Conservation (phyloP, 495 filamentous ascomycete genomes). For the Diplogelasinospora grovesii region DNA sequence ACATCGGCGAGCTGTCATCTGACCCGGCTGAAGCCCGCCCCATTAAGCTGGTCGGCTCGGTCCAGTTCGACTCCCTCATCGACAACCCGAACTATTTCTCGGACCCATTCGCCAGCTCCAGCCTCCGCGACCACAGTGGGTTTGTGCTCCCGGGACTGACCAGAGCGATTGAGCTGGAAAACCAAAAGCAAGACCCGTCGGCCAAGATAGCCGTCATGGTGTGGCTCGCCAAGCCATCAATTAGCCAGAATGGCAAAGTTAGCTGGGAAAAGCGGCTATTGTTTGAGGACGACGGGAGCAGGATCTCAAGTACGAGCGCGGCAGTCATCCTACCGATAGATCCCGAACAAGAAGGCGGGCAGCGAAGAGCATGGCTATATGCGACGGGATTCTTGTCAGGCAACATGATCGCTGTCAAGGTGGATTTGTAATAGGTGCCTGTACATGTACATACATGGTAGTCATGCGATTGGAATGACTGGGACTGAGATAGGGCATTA, state of each 20-base stretch:
- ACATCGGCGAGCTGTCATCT: slow-evolving; percentile 21
- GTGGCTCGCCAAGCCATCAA: slow-evolving; percentile 34
- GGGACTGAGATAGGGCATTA: too few relatives aligned
- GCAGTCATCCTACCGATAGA: slow-evolving; percentile 50
- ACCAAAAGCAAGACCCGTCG: slow-evolving; percentile 27
- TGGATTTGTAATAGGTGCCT: slow-evolving; percentile 48
- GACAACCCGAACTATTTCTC: slow-evolving; percentile 55
- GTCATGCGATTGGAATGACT: too few relatives aligned
- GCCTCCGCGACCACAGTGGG: slow-evolving; percentile 47
- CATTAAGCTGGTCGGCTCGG: slow-evolving; percentile 35
- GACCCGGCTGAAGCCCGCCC: slow-evolving; percentile 31
- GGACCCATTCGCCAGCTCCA: slow-evolving; percentile 44
- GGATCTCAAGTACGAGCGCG: slow-evolving; percentile 44
- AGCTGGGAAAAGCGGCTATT: slow-evolving; percentile 41
- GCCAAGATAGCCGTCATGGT: slow-evolving; percentile 42
- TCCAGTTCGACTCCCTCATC: slow-evolving; percentile 38
- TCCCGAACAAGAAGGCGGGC: slow-evolving; percentile 13
- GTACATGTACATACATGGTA: too few relatives aligned
- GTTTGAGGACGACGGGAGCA: slow-evolving; percentile 53
- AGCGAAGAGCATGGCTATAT: slow-evolving; percentile 51
- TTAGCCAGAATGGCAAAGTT: slow-evolving; percentile 5
- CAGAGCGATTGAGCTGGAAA: slow-evolving; percentile 28
- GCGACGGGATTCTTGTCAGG: slow-evolving; percentile 51
- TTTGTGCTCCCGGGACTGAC: slow-evolving; percentile 47
- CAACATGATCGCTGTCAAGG: slow-evolving; percentile 46